Base-by-base conservation (phyloP, 768 basidiomycete species). In the Clavaria fumosa region DNA sequence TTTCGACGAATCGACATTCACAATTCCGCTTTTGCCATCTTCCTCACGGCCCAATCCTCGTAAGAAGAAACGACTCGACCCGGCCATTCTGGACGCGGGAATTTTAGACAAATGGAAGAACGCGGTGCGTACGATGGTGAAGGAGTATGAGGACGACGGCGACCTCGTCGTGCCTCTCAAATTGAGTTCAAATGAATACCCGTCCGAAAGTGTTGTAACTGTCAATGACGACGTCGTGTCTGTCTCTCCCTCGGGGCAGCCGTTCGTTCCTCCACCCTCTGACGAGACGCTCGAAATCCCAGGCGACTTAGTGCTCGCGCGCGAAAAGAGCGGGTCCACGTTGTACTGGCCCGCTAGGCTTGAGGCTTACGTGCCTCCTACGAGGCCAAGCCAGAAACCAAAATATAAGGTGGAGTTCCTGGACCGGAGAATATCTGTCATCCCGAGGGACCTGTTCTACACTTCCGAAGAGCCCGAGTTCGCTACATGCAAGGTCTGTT, bases 281-380 rank as follows among this genome's bases (percentile, higher is more conserved):
- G 74, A 80, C 43, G 55, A 56, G 3, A 52, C 59, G 0, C 59
- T 78, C 17, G 53, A 65, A 11, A 69, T 82, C 24, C 79, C 78
- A 2, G 82, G 78, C 2, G 81, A 84, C 50, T 53, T 74, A 1
- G 57, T 83, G 2, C 59, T 83, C 9, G 75, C 75, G 4, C 51
- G 59, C 17, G 67, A 64, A 2, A 54, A 45, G 30, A 54, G 54
- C 38, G 48, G 46, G n/a, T 50, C 51, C 4, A 44, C 47, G 4
- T 46, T 51, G 11, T 76, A 75, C 46, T 86, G 82, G 82, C 79
- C 82, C 2, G 82, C 75, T 1, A 59, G 59, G 49, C 55, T 85
- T 27, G 47, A 74, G 7, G 57, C 47, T 0, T 80, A 75, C 46
- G 39, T 69, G 17, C 60, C 63, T 9, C 64, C 73, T 4, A 57